Evolutionary conservation across 306 rosid species (phyloP).

Genomic region (Cucurbita argyrosperma): DNA sequence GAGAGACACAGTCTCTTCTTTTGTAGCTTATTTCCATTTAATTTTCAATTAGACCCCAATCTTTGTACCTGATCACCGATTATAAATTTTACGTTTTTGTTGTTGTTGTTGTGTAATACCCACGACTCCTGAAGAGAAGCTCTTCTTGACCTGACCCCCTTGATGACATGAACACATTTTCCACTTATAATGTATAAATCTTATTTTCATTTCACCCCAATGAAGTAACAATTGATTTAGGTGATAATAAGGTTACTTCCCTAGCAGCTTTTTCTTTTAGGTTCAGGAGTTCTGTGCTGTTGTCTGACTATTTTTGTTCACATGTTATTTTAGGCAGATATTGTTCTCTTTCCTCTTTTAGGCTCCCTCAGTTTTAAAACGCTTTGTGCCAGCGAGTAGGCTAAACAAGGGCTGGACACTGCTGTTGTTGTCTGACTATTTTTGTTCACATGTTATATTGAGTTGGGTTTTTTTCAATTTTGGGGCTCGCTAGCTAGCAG

Average conservation of each 20-base stretch:
- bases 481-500: too few species aligned
- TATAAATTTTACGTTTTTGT: conserved; percentile 18
- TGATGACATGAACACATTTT: background rate
- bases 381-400: too few species aligned
- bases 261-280: background rate
- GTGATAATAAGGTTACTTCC: background rate
- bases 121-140: background rate
- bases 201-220: background rate
- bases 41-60: conserved; percentile 27
- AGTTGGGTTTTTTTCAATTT: too few species aligned
- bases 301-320: background rate
- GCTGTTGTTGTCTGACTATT: background rate
- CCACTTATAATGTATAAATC: background rate
- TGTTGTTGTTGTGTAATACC: conserved; percentile 10
- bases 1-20: conserved; percentile 33
- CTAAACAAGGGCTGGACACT: too few species aligned
- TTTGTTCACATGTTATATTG: background rate
- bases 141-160: background rate
- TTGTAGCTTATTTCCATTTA: conserved; percentile 32
- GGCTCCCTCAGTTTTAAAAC: too few species aligned
- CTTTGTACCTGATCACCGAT: conserved; percentile 39
- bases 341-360: too few species aligned
- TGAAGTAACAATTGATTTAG: background rate
- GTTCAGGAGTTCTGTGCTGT: background rate
- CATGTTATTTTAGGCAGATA: too few species aligned